Base-by-base conservation (phyloP, 495 filamentous ascomycete genomes). In the Aspergillus incahuasiensis region DNA sequence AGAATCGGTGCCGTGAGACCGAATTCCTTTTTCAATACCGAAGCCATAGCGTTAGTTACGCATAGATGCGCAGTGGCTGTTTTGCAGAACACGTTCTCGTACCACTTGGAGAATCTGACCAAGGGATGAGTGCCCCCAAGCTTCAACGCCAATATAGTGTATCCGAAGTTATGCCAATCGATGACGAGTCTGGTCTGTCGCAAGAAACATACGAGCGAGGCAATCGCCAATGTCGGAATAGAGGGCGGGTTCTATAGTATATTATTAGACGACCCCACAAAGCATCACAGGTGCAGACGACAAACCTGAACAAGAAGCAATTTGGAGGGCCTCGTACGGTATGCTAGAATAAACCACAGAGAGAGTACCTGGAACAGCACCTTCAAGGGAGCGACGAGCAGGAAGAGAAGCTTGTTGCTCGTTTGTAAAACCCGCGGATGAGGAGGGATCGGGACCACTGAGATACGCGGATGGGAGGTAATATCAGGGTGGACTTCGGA, bases 161-260 rank as follows among this genome's bases (percentile, higher is more conserved):
- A 96, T 57, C 94, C 92, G 70, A 96, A 96, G 69, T 99, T 99
- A 75, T 99, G 94, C 94, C 94, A 99, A 72, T 99, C 94, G 54
- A 97, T 90, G 34, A 97, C 78, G 2, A 97, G 82, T 53, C 79
- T 80, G 21, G 88, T 92, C 55, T 89, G 85, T 39, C 95, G 88
- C 50, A 95, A 73, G 63, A 82, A 83, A 64, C 88, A 91, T 47
- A 88, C 74, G 9, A 91, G 51, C 12, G 83, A 75, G 3, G 91
- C 85, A 45, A 97, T 74, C 22, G 83, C 79, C 5, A 99, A 79
- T 1, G 90, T 94, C 5, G 94, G 94, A 60, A 99, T 96, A 1
- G 92, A 91, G 5, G 94, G 94, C 5, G 94, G 94, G 71, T 97
- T 99, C 77, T 98, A 71, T 16, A 52, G 48, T 8, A 8, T 20